Conservation (phyloP, 2,329 filamentous ascomycete genomes). For the Ascochyta fabae region DNA sequence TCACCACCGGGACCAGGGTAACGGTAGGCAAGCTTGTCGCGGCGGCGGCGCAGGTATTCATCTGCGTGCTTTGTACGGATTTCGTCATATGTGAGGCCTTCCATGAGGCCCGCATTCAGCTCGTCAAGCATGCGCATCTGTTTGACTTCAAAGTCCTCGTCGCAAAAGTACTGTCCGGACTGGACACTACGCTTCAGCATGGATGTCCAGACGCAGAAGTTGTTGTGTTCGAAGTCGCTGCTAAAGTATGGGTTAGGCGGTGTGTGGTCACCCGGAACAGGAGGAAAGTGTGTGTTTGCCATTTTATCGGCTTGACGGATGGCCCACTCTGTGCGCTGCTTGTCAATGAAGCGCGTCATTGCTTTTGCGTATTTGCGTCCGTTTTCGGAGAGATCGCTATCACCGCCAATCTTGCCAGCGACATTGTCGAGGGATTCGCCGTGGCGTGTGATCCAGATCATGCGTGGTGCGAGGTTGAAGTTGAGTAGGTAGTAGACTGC, state of each 20-base stretch:
- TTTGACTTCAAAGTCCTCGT: slow-evolving; percentile 93
- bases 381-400: slow-evolving; percentile 81
- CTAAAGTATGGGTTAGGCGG: slow-evolving; percentile 88
- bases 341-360: slow-evolving; percentile 82
- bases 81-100: slow-evolving; percentile 92
- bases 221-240: slow-evolving; percentile 66
- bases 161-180: slow-evolving; percentile 88
- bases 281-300: slow-evolving; percentile 82
- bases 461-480: slow-evolving; percentile 92
- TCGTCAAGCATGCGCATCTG: slow-evolving; percentile 98
- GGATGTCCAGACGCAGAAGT: slow-evolving; percentile 97
- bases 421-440: slow-evolving; percentile 91
- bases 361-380: slow-evolving; percentile 80
- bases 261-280: slow-evolving; percentile 86
- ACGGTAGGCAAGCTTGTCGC: slow-evolving; percentile 93
- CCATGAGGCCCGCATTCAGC: slow-evolving; percentile 89
- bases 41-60: slow-evolving; percentile 79
- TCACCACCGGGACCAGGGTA: slow-evolving; percentile 96
- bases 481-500: slow-evolving; percentile 95
- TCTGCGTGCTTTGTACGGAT: slow-evolving; percentile 80
- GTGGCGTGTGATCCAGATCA: slow-evolving; percentile 98
- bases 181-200: slow-evolving; percentile 92
- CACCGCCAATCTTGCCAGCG: slow-evolving; percentile 86
- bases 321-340: slow-evolving; percentile 82
- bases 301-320: slow-evolving; percentile 80